A percentile compares a stretch with the other conserved stretches of the same genome.
phyloP scores from a whole-genome alignment of 441 rosid genomes.

The Biscutella laevigata region DNA sequence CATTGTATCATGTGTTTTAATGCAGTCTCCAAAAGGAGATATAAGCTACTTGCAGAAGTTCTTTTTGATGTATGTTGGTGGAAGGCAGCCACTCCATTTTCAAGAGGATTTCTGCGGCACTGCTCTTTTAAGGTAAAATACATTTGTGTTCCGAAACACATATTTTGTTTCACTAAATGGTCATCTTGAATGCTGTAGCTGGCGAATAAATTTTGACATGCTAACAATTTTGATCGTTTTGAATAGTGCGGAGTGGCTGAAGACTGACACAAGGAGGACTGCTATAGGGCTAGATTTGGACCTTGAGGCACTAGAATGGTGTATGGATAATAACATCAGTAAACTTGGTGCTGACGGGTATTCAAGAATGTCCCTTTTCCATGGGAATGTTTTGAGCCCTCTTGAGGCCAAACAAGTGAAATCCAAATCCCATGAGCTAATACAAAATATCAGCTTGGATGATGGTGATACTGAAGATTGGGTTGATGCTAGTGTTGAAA shows the following conservation, averaged over 20 bases:
- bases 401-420: slow-evolving; percentile 48
- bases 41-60: slow-evolving; percentile 83
- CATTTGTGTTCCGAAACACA: neutral
- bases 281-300: slow-evolving; percentile 85
- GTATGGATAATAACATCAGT: slow-evolving; percentile 60
- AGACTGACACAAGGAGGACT: slow-evolving; percentile 63
- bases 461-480: slow-evolving; percentile 22
- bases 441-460: slow-evolving; percentile 33
- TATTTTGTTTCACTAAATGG: neutral
- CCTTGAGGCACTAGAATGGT: slow-evolving; percentile 76
- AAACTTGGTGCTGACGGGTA: slow-evolving; percentile 54
- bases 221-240: neutral
- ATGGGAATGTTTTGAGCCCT: slow-evolving; percentile 74
- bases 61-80: slow-evolving; percentile 70
- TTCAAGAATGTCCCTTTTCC: slow-evolving; percentile 72
- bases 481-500: slow-evolving; percentile 1
- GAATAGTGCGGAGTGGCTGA: slow-evolving; percentile 72
- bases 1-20: slow-evolving; percentile 3
- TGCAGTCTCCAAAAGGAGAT: slow-evolving; percentile 93
- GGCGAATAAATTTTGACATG: neutral
- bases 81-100: slow-evolving; percentile 72
- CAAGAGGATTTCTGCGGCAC: slow-evolving; percentile 96
- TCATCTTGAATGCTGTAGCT: neutral
- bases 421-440: slow-evolving; percentile 37
- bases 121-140: slow-evolving; percentile 63